phyloP scores from a whole-genome alignment of 768 basidiomycete genomes.

The Lentinula aciculospora region DNA sequence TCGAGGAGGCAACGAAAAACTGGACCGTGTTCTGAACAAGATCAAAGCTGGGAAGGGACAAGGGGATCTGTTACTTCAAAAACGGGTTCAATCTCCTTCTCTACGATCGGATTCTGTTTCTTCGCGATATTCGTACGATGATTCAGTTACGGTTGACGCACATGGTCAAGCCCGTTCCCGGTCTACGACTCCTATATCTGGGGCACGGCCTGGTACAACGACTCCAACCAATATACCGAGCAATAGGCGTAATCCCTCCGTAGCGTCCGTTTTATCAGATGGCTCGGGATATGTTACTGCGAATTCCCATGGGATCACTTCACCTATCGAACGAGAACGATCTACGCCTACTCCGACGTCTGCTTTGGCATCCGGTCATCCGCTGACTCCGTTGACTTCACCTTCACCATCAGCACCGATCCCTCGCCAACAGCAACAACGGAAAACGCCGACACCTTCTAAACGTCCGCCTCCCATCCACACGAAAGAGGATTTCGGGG shows the following conservation, averaged over 20 bases:
- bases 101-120: constrained; percentile 31
- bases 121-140: constrained; percentile 48
- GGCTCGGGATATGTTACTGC: constrained; percentile 23
- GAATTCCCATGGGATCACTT: constrained; percentile 10
- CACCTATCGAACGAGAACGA: constrained; percentile 19
- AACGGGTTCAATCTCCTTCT: constrained; percentile 15
- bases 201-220: constrained; percentile 8
- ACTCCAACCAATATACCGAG: constrained; percentile 9
- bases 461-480: constrained; percentile 34
- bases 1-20: constrained; percentile 56
- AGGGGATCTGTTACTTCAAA: constrained; percentile 10
- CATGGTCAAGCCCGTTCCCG: not conserved
- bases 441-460: constrained; percentile 17
- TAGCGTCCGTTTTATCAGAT: constrained; percentile 15
- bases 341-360: constrained; percentile 73
- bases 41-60: constrained; percentile 59
- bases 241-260: constrained; percentile 8
- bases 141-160: constrained; percentile 14
- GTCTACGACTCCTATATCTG: constrained; percentile 14
- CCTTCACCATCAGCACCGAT: constrained; percentile 18
- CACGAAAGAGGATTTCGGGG: constrained; percentile 81
- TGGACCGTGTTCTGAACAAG: constrained; percentile 71
- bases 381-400: constrained; percentile 36
- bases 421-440: constrained; percentile 16
- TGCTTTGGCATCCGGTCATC: constrained; percentile 58